These are phyloP conservation scores for Fusarium tricinctum DNA, from an alignment of 2,329 filamentous ascomycete species.

Conservation along the genomic window DNA sequence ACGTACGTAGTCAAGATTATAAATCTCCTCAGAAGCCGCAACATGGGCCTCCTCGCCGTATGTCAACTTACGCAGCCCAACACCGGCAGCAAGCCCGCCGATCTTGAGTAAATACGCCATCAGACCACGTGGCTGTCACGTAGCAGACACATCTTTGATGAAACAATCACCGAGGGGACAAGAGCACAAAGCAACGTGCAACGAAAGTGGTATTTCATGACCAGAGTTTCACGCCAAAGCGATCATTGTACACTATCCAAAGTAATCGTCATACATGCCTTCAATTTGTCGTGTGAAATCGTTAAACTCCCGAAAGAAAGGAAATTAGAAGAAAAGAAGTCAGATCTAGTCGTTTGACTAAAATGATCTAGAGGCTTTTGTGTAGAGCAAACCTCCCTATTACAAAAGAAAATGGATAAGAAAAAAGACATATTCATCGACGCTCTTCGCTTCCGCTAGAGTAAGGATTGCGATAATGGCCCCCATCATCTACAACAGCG, in stretches of 20 bases:
- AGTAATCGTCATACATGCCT: conserved; percentile 12
- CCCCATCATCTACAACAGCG: conserved; percentile 35
- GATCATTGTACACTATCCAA: conserved; percentile 15
- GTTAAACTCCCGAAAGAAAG: background rate
- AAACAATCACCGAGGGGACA: conserved; percentile 25
- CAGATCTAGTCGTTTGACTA: background rate
- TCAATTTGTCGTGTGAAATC: conserved; percentile 35
- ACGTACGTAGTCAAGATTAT: background rate
- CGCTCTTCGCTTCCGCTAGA: conserved; percentile 26
- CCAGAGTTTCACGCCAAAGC: conserved; percentile 9
- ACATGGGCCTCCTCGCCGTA: background rate
- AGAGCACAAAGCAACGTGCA: conserved; percentile 28
- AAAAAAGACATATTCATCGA: background rate
- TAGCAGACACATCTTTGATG: conserved; percentile 16
- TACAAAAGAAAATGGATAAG: background rate
- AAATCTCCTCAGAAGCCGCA: conserved; percentile 5
- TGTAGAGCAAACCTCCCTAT: background rate
- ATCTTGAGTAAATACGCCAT: conserved; percentile 1
- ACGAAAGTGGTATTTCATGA: conserved; percentile 34
- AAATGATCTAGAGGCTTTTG: conserved; percentile 19
- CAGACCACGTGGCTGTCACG: conserved; percentile 34
- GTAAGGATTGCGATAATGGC: conserved; percentile 34
- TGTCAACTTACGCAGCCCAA: background rate
- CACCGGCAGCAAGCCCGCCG: background rate
- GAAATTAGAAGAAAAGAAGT: background rate